Evolutionary conservation across 495 filamentous ascomycete genomes (phyloP).

Genomic region (Sphaerosporella brunnea): DNA sequence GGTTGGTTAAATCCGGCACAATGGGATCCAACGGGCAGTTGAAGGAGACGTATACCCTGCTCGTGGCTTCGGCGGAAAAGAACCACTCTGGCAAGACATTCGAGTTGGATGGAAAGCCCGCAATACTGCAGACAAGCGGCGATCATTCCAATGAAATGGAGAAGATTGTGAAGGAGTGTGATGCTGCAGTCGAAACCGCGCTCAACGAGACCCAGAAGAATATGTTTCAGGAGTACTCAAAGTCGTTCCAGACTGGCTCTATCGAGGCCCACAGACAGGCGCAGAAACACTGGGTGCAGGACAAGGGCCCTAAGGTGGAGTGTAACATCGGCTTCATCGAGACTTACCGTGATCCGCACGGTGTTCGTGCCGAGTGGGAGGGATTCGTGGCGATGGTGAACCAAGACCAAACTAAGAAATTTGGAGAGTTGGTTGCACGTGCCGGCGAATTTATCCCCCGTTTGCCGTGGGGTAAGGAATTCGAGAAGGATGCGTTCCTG

Average conservation of each 20-base stretch:
- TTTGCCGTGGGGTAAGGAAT: conserved; percentile 71
- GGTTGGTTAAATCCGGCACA: conserved; percentile 54
- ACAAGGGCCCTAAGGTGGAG: conserved; percentile 77
- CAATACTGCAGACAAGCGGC: conserved; percentile 66
- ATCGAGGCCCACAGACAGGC: conserved; percentile 76
- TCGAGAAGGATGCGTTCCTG: conserved; percentile 88
- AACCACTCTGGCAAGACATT: too few relatives aligned
- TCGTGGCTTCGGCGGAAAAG: conserved; percentile 65
- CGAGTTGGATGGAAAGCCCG: conserved; percentile 12
- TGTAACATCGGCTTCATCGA: conserved; percentile 90
- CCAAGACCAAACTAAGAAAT: conserved; percentile 76
- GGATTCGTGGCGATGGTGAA: conserved; percentile 74
- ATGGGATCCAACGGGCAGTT: too few relatives aligned
- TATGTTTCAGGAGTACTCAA: conserved; percentile 70
- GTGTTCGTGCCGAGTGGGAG: conserved; percentile 93
- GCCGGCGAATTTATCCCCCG: conserved; percentile 71
- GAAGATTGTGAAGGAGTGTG: conserved; percentile 52
- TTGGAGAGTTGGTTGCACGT: conserved; percentile 61
- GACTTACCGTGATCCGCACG: conserved; percentile 86
- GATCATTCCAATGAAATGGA: conserved; percentile 67
- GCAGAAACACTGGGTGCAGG: conserved; percentile 81
- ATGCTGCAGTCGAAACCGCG: conserved; percentile 54
- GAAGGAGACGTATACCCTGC: conserved; percentile 48
- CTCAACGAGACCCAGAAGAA: conserved; percentile 69
- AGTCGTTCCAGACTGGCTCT: conserved; percentile 70